phyloP scores from a whole-genome alignment of 2,329 filamentous ascomycete genomes.

The Fusarium chaquense region DNA sequence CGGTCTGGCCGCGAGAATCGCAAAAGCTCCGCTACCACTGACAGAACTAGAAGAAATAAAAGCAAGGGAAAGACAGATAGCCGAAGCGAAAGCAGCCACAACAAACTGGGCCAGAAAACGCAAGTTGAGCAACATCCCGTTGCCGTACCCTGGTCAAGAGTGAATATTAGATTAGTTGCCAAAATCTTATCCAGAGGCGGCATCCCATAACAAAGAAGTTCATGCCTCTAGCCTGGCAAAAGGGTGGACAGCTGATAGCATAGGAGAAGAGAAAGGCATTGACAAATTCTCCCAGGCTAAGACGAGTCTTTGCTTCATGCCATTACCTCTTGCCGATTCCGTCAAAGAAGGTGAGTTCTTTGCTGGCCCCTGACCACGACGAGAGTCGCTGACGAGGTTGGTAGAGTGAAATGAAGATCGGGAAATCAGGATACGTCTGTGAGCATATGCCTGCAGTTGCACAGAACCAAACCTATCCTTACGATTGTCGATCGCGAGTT shows the following conservation, averaged over 20 bases:
- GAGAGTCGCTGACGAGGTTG: background rate
- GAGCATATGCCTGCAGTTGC: background rate
- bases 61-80: background rate
- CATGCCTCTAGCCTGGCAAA: background rate
- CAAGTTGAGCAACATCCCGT: background rate
- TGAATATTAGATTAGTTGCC: background rate
- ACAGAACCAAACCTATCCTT: background rate
- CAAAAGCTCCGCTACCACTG: background rate
- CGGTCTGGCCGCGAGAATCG: slow-evolving; percentile 15
- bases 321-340: background rate
- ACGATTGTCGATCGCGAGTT: background rate
- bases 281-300: background rate
- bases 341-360: background rate
- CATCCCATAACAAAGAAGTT: background rate
- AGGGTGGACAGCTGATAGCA: background rate
- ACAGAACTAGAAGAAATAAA: background rate
- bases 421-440: background rate
- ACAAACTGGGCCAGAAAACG: background rate
- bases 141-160: background rate
- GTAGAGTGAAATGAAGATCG: background rate
- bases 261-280: background rate
- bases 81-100: background rate
- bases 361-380: background rate
- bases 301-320: background rate
- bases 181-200: background rate